Conservation (phyloP, 2,329 filamentous ascomycete species). For the Cryphonectria parasitica region DNA sequence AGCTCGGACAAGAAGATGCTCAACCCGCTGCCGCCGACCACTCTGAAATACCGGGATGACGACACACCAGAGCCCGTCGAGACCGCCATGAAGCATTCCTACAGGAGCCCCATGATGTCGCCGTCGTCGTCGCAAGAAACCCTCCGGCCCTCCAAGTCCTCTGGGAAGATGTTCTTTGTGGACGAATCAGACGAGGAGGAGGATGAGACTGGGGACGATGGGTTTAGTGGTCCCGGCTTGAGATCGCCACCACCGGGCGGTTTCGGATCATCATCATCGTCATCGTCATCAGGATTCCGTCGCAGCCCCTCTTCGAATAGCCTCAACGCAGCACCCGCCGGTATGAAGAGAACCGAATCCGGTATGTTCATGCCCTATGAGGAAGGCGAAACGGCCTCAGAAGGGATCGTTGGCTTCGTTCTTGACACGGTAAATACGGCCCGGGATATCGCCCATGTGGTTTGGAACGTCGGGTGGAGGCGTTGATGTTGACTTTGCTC, state of each 20-base stretch:
- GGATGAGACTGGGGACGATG: constrained; percentile 36
- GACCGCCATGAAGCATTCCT: constrained; percentile 66
- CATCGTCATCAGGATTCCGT: constrained; percentile 43
- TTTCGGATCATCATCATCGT: constrained; percentile 17
- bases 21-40: constrained; percentile 84
- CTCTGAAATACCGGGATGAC: constrained; percentile 80
- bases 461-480: constrained; percentile 73
- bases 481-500: constrained; percentile 45
- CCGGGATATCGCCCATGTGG: constrained; percentile 71
- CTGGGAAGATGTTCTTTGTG: constrained; percentile 67
- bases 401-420: constrained; percentile 75
- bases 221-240: constrained; percentile 32
- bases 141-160: constrained; percentile 69
- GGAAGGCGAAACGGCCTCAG: constrained; percentile 67
- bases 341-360: constrained; percentile 77
- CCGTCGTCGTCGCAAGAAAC: constrained; percentile 85
- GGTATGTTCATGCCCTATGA: constrained; percentile 93
- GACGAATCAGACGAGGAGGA: constrained; percentile 64
- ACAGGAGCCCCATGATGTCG: constrained; percentile 59
- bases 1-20: constrained; percentile 77
- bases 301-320: constrained; percentile 54
- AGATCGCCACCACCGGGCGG: constrained; percentile 31
- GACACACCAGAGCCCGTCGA: constrained; percentile 72
- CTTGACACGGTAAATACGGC: constrained; percentile 80
- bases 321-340: constrained; percentile 56